A percentile compares a stretch with the other conserved stretches of the same genome.
phyloP scores from a whole-genome alignment of 2,329 filamentous ascomycete genomes.

The Xylaria sp. region DNA sequence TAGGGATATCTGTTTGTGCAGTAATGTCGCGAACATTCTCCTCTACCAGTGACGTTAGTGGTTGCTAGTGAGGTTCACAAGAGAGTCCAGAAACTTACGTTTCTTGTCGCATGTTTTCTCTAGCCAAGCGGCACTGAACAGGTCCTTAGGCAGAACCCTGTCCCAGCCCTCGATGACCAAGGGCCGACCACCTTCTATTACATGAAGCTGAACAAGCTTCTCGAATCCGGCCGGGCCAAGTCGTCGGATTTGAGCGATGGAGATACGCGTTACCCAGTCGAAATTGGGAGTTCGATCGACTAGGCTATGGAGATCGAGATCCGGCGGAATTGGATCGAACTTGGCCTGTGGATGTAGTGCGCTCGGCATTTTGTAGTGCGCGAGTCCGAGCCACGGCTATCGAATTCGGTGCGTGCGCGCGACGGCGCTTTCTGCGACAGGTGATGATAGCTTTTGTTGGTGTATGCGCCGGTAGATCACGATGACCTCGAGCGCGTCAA shows the following conservation, averaged over 20 bases:
- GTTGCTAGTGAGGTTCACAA: not conserved
- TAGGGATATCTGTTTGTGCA: slow-evolving; percentile 77
- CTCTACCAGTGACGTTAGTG: slow-evolving; percentile 61
- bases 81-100: slow-evolving; percentile 60
- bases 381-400: not conserved
- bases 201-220: slow-evolving; percentile 83
- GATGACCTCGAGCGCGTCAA: slow-evolving; percentile 31
- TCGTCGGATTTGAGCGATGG: slow-evolving; percentile 79
- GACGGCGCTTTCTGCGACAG: not conserved
- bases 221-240: slow-evolving; percentile 85
- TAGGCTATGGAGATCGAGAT: slow-evolving; percentile 79
- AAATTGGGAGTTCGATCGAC: slow-evolving; percentile 87
- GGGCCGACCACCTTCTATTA: slow-evolving; percentile 86
- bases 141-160: slow-evolving; percentile 74
- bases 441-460: not conserved
- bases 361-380: slow-evolving; percentile 71
- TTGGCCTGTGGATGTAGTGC: slow-evolving; percentile 83
- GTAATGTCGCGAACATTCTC: slow-evolving; percentile 87
- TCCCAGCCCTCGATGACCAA: slow-evolving; percentile 93
- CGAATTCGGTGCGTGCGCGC: not conserved
- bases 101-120: slow-evolving; percentile 82
- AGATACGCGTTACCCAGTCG: slow-evolving; percentile 84
- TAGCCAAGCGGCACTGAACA: slow-evolving; percentile 86
- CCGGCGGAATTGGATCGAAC: slow-evolving; percentile 90
- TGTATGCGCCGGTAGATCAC: slow-evolving; percentile 3